Percentiles rank a stretch among this genome's conserved stretches.
Evolutionary conservation across 2,329 filamentous ascomycete species (phyloP).

Genomic region (Xylaria hypoxylon): DNA sequence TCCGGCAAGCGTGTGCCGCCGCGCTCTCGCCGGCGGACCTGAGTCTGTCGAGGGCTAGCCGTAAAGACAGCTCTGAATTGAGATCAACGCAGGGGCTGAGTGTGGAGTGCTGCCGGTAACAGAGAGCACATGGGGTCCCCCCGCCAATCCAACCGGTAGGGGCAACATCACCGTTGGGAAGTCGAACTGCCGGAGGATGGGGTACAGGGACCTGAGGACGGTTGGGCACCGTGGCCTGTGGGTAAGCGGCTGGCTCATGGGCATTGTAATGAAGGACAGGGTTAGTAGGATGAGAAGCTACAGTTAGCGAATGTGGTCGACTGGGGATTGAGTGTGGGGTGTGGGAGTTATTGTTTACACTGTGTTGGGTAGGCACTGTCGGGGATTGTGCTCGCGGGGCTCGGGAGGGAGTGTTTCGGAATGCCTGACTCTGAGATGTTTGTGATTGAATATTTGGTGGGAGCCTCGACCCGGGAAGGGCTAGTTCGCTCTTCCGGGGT

Average conservation of each 20-base stretch:
- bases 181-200: constrained; percentile 23
- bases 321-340: constrained; percentile 13
- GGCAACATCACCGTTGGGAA: constrained; percentile 26
- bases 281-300: constrained; percentile 11
- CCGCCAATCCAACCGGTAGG: constrained; percentile 33
- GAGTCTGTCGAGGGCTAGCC: constrained; percentile 49
- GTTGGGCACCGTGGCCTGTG: constrained; percentile 13
- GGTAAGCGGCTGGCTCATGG: neutral
- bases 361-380: constrained; percentile 17
- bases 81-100: constrained; percentile 43
- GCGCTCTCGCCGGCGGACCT: constrained; percentile 32
- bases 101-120: constrained; percentile 33
- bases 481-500: constrained; percentile 2
- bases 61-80: constrained; percentile 45
- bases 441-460: constrained; percentile 16
- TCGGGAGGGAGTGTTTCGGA: neutral
- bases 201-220: neutral
- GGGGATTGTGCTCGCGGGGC: constrained; percentile 10
- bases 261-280: constrained; percentile 1
- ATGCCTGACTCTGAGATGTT: constrained; percentile 4
- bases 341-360: constrained; percentile 15
- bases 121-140: constrained; percentile 41
- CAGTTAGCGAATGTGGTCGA: constrained; percentile 15
- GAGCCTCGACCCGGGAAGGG: neutral
- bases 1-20: constrained; percentile 21